phyloP scores from a whole-genome alignment of 108 stramenopile genomes.

The Parietichytrium sp. region DNA sequence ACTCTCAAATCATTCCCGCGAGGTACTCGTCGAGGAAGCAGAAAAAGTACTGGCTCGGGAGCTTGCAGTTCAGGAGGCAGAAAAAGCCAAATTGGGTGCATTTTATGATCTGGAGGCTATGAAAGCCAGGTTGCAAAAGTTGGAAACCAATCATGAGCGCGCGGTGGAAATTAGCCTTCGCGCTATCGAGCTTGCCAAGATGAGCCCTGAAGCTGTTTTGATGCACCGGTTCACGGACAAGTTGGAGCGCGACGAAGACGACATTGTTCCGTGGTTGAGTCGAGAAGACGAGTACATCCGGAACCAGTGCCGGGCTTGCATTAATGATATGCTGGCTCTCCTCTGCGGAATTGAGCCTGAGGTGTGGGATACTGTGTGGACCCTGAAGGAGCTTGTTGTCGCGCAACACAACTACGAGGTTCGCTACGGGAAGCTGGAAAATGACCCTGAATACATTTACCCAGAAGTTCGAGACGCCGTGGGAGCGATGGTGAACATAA shows the following conservation, averaged over 20 bases:
- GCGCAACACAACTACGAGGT: neutral
- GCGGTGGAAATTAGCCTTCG: no score
- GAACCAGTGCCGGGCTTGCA: neutral
- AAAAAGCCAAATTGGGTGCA: no score
- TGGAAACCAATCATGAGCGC: no score
- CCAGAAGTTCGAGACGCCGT: neutral
- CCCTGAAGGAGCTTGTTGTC: neutral
- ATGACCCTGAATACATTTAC: neutral
- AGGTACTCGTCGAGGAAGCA: no score
- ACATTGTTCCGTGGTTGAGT: constrained; percentile 13
- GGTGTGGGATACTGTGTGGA: constrained; percentile 22
- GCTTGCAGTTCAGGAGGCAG: no score
- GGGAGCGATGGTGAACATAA: neutral
- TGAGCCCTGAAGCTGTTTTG: no score
- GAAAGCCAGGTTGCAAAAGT: no score
- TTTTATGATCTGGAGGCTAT: no score
- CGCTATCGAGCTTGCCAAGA: no score
- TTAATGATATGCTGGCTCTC: constrained; percentile 15
- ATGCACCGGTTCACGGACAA: neutral
- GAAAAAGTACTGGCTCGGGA: no score
- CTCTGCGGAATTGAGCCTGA: neutral
- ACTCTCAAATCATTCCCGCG: no score
- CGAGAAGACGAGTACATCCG: constrained; percentile 13
- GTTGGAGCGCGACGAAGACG: neutral
- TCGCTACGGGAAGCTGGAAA: neutral